Base-by-base conservation (phyloP, 768 basidiomycete genomes). In the Rhodocollybia butyracea region DNA sequence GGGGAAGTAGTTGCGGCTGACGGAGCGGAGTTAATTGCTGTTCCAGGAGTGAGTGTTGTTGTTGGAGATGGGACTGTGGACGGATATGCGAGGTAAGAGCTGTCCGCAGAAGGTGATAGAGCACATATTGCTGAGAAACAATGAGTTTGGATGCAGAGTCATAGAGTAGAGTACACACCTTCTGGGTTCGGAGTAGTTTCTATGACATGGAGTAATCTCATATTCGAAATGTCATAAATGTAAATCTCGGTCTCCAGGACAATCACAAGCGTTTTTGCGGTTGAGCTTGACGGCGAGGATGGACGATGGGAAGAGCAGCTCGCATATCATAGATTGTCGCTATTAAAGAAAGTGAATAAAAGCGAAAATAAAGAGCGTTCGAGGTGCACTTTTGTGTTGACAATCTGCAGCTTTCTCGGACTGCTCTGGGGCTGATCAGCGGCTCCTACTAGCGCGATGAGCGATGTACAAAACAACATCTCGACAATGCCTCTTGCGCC, bases 271-370 rank as follows among this genome's bases (percentile, higher is more conserved):
- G 94, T 90, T 72, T 97, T 96, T 52, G n/a, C 97, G 85, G 73
- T 99, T 99, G 64, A 99, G 81, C 75, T 97, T 98, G 68, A 99
- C 96, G n/a, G 91, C 84, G 26, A 99, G 85, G 53, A 99, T 95
- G 3, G 93, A 92, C 1, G 94, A 94, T 1, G 97, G 97, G 68
- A 99, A 99, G 5, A 97, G 82, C 17, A 98, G 84, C 66, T 99
- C 97, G 83, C 97, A 98, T 55, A 99, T 99, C 79, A 95, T 95
- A 22, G 91, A 94, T 81, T 98, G 94, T 24, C 97, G 88, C 92
- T 96, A 64, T 13, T n/a, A 46, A 41, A 52, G 46, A 58, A 24
- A 38, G 32, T 27, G 39, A 59, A 39, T 59, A 60, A 57, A 24
- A 31, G 54, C 43, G 30, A 22, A 24, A 26, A 5, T 26, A n/a